Percentiles rank a stretch among this genome's conserved stretches.
Evolutionary conservation across 2,329 filamentous ascomycete species (phyloP).

Genomic region (Tolypocladium inflatum): DNA sequence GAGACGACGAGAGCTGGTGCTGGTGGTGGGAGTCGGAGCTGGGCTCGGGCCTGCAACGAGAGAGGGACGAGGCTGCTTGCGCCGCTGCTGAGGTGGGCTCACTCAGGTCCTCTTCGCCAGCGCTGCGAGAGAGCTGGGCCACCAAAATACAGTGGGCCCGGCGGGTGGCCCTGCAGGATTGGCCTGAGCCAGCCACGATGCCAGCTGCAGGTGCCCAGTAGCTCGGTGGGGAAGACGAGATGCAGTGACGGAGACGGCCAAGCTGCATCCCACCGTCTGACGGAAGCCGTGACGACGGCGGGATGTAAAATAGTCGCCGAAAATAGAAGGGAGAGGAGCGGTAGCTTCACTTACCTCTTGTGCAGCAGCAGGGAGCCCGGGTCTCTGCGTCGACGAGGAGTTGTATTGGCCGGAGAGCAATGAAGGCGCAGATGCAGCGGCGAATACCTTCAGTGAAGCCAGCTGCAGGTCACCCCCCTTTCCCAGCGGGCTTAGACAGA

Average conservation of each 20-base stretch:
- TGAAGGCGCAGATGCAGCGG: neutral
- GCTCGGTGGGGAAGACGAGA: neutral
- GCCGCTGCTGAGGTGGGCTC: neutral
- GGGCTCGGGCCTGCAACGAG: neutral
- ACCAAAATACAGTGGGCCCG: constrained; percentile 14
- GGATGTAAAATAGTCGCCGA: neutral
- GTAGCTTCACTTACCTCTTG: neutral
- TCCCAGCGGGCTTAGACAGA: neutral
- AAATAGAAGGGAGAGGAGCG: neutral
- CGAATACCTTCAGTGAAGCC: neutral
- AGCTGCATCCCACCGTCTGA: constrained; percentile 3
- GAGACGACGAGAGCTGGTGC: constrained; percentile 5
- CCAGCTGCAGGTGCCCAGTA: constrained; percentile 4
- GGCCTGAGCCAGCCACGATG: constrained; percentile 1
- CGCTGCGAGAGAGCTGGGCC: constrained; percentile 3
- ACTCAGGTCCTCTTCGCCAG: constrained; percentile 3
- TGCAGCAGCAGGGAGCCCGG: neutral
- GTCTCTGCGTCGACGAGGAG: neutral
- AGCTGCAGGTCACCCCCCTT: neutral
- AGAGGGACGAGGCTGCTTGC: neutral
- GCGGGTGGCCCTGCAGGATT: constrained; percentile 4
- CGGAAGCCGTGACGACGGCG: constrained; percentile 1
- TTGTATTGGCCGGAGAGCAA: neutral
- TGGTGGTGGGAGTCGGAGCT: constrained; percentile 10
- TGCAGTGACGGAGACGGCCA: neutral